A percentile compares a stretch with the other conserved stretches of the same genome.
Evolutionary conservation across 768 basidiomycete genomes (phyloP).

Genomic region (Pilatotrama ljubarskyi): DNA sequence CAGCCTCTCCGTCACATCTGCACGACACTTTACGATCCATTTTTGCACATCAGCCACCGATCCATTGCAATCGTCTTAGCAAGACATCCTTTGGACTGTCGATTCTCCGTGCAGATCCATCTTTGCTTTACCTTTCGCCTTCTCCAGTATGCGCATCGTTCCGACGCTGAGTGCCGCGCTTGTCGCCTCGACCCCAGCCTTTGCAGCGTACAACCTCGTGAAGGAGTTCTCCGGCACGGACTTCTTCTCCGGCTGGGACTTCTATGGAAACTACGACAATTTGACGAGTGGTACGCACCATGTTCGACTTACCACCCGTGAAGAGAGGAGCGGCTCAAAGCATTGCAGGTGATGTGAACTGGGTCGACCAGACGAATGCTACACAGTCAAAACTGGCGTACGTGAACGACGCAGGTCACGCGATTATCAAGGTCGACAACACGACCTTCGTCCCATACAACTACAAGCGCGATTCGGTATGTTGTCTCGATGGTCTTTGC

Average conservation of each 20-base stretch:
- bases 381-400: slow-evolving; percentile 54
- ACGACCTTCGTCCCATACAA: slow-evolving; percentile 52
- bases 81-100: too few species aligned
- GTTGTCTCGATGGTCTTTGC: slow-evolving; percentile 3
- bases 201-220: slow-evolving; percentile 35
- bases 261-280: slow-evolving; percentile 41
- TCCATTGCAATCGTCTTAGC: too few species aligned
- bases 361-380: slow-evolving; percentile 50
- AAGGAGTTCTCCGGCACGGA: slow-evolving; percentile 38
- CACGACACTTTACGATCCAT: not conserved
- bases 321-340: slow-evolving; percentile 35
- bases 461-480: slow-evolving; percentile 62
- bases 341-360: slow-evolving; percentile 63
- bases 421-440: slow-evolving; percentile 77
- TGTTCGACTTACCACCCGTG: too few species aligned
- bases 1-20: too few species aligned
- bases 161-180: slow-evolving; percentile 3
- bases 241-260: slow-evolving; percentile 48
- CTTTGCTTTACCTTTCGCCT: not conserved
- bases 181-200: slow-evolving; percentile 11
- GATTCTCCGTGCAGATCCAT: too few species aligned
- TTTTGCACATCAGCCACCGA: not conserved
- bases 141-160: not conserved
- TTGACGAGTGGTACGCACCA: slow-evolving; percentile 34
- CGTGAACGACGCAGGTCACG: slow-evolving; percentile 58